These are phyloP conservation scores for Amphichorda felina DNA, from an alignment of 2,329 filamentous ascomycete genomes.

Conservation along the genomic window DNA sequence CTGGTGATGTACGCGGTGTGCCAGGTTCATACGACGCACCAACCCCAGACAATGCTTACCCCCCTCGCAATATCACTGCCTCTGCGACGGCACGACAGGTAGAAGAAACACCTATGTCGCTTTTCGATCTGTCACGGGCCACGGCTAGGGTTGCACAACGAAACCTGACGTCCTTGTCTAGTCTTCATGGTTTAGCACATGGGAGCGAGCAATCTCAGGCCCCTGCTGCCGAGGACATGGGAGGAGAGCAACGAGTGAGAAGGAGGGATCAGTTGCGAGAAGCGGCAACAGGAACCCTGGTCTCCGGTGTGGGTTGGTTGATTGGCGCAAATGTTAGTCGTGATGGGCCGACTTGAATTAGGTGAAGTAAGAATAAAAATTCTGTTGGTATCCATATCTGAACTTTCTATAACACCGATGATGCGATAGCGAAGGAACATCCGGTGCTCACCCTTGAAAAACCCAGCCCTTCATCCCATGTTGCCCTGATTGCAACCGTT, in stretches of 20 bases:
- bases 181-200: slow-evolving; percentile 24
- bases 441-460: too few relatives aligned
- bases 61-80: slow-evolving; percentile 19
- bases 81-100: slow-evolving; percentile 20
- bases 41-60: slow-evolving; percentile 10
- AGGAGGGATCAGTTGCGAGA: slow-evolving; percentile 63
- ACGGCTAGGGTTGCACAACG: slow-evolving; percentile 46
- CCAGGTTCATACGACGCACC: slow-evolving; percentile 39
- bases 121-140: slow-evolving; percentile 52
- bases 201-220: slow-evolving; percentile 3
- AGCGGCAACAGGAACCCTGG: slow-evolving; percentile 54
- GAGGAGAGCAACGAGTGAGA: slow-evolving; percentile 33
- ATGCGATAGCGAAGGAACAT: too few relatives aligned
- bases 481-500: too few relatives aligned
- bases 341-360: slow-evolving; percentile 13
- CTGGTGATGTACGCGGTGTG: slow-evolving; percentile 45
- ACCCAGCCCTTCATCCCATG: too few relatives aligned
- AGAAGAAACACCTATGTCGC: slow-evolving; percentile 50
- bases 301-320: slow-evolving; percentile 56
- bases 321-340: slow-evolving; percentile 37
- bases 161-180: slow-evolving; percentile 44
- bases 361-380: slow-evolving; percentile 4
- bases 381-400: too few relatives aligned
- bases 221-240: slow-evolving; percentile 13
- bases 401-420: too few relatives aligned